phyloP scores from a whole-genome alignment of 23 red algal genomes.

The Gracilariopsis chorda region DNA sequence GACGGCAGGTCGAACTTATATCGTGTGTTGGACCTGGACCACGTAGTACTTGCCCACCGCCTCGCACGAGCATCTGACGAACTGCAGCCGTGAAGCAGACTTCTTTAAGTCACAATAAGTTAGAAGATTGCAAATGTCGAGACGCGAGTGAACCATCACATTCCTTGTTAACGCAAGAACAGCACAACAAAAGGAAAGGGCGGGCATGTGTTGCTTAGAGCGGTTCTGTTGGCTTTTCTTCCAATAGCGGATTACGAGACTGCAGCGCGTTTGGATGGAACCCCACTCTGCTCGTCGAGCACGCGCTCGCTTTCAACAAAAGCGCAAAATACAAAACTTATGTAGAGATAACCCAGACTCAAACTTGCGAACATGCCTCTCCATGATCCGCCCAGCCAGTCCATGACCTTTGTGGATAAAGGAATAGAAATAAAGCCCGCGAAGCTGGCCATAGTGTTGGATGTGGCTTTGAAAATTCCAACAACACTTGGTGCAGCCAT shows the following conservation, averaged over 20 bases:
- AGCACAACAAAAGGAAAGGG: too few relatives aligned
- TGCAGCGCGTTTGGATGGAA: neutral
- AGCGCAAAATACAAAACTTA: neutral
- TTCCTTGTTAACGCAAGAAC: too few relatives aligned
- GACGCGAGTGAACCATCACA: too few relatives aligned
- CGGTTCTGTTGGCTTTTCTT: too few relatives aligned
- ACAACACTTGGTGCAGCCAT: slow-evolving; percentile 38
- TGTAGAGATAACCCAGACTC: neutral
- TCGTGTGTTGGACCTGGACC: too few relatives aligned
- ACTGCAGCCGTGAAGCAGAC: too few relatives aligned
- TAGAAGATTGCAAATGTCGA: too few relatives aligned
- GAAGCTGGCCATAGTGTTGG: slow-evolving; percentile 42
- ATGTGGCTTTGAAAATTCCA: slow-evolving; percentile 57
- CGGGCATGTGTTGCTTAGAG: too few relatives aligned
- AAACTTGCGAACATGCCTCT: slow-evolving; percentile 31
- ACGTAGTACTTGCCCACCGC: too few relatives aligned
- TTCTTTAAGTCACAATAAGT: too few relatives aligned
- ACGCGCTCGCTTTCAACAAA: slow-evolving; percentile 4
- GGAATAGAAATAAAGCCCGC: slow-evolving; percentile 59
- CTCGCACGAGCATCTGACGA: too few relatives aligned
- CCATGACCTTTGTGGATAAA: slow-evolving; percentile 30
- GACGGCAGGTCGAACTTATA: too few relatives aligned
- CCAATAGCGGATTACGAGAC: slow-evolving; percentile 11
- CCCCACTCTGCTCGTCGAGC: neutral
- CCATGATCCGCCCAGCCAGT: slow-evolving; percentile 40